phyloP scores from a whole-genome alignment of 192 early-diverging fungal genomes.

The Backusella tarrabulga region DNA sequence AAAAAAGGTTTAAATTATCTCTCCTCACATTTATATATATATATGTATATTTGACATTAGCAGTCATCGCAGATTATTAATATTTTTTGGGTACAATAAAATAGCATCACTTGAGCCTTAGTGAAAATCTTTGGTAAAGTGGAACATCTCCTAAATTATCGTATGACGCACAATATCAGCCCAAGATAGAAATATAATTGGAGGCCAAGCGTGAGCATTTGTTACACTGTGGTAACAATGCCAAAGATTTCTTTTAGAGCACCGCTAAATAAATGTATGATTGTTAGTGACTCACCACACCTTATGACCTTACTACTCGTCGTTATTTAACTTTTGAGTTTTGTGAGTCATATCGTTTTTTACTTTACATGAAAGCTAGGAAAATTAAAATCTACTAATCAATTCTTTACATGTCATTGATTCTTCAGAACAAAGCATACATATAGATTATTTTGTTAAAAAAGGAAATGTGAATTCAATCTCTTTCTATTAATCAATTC shows the following conservation, averaged over 20 bases:
- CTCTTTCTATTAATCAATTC: neutral
- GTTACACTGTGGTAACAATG: neutral
- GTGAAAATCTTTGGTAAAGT: neutral
- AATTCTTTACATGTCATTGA: neutral
- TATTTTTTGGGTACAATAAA: neutral
- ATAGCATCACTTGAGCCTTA: neutral
- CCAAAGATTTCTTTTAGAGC: neutral
- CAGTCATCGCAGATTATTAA: neutral
- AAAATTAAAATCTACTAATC: neutral
- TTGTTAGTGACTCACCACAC: neutral
- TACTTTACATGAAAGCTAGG: neutral
- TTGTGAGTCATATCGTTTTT: neutral
- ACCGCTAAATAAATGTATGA: neutral
- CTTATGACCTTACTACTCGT: neutral
- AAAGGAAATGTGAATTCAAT: too few relatives aligned
- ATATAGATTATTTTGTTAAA: neutral
- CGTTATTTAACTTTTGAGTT: neutral
- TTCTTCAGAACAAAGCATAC: neutral
- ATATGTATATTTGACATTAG: neutral
- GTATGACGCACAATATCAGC: neutral
- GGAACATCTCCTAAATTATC: neutral
- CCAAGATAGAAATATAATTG: neutral
- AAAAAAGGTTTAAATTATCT: neutral
- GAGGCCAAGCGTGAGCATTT: neutral
- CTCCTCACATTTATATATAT: neutral